phyloP scores from a whole-genome alignment of 2,329 filamentous ascomycete species.

The Coniochaeta prunicola region DNA sequence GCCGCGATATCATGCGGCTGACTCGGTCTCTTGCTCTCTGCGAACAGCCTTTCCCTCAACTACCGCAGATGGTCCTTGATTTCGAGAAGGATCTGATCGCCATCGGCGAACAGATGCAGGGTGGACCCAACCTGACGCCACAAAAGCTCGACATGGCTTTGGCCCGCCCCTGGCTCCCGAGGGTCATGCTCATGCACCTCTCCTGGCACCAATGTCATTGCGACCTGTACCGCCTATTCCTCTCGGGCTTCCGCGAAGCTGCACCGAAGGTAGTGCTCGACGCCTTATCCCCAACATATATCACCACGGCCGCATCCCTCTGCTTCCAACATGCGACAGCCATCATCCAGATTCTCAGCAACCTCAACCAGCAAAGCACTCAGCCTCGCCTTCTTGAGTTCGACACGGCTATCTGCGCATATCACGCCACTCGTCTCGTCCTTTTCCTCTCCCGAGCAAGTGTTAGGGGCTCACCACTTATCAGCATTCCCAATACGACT shows the following conservation, averaged over 20 bases:
- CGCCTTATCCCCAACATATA: conserved; percentile 33
- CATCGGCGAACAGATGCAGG: conserved; percentile 10
- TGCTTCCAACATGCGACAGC: conserved; percentile 30
- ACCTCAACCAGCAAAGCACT: conserved; percentile 18
- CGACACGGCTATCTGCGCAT: conserved; percentile 34
- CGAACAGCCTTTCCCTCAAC: conserved; percentile 12
- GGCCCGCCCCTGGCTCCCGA: conserved; percentile 5
- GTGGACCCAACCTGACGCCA: conserved; percentile 9
- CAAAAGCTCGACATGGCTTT: conserved; percentile 6
- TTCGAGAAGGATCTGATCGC: conserved; percentile 10
- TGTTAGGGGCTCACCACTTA: not conserved
- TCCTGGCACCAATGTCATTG: conserved; percentile 47
- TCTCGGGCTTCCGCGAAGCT: conserved; percentile 39
- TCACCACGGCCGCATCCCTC: conserved; percentile 17
- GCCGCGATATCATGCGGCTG: conserved; percentile 15
- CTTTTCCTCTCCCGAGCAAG: conserved; percentile 17
- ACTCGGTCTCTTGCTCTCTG: conserved; percentile 12
- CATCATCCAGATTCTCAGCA: conserved; percentile 26
- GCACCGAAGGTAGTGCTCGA: conserved; percentile 33
- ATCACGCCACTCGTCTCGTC: conserved; percentile 30
- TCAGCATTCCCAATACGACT: conserved; percentile 7
- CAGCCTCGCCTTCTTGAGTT: conserved; percentile 25
- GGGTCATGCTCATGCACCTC: conserved; percentile 40
- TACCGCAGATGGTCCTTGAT: conserved; percentile 12
- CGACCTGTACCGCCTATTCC: conserved; percentile 40